phyloP scores from a whole-genome alignment of 1,139 yeast genomes.

The Nakaseomyces kungkrabaensis region DNA sequence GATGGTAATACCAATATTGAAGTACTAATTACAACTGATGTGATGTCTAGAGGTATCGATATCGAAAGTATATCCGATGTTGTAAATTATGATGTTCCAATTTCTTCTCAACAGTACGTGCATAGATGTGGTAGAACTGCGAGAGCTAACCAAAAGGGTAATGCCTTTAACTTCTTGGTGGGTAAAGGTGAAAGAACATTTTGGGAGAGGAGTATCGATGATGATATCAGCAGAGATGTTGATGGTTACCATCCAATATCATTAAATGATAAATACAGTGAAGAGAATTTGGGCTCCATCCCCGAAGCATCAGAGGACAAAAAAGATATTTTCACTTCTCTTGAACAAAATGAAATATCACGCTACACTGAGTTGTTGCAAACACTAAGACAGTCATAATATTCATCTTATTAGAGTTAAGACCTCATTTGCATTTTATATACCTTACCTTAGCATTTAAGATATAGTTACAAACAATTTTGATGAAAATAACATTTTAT shows the following conservation, averaged over 20 bases:
- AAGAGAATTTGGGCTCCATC: neutral
- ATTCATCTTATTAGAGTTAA: neutral
- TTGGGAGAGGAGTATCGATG: slow-evolving; percentile 49
- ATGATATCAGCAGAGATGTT: slow-evolving; percentile 30
- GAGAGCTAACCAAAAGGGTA: slow-evolving; percentile 73
- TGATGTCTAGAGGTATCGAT: slow-evolving; percentile 92
- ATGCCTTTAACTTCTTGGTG: slow-evolving; percentile 56
- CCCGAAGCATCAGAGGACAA: slow-evolving; percentile 1
- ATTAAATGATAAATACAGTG: slow-evolving; percentile 5
- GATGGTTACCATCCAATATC: slow-evolving; percentile 14
- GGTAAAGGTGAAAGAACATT: slow-evolving; percentile 65
- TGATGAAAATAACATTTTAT: neutral
- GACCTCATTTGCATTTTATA: neutral
- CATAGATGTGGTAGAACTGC: slow-evolving; percentile 97
- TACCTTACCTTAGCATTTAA: neutral
- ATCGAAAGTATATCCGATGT: slow-evolving; percentile 63
- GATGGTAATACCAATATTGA: slow-evolving; percentile 26
- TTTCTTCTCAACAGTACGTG: slow-evolving; percentile 81
- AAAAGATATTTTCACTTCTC: neutral
- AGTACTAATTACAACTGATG: slow-evolving; percentile 76
- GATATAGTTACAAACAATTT: neutral
- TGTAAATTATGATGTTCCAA: slow-evolving; percentile 82
- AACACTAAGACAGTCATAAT: slow-evolving; percentile 5
- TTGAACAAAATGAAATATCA: neutral
- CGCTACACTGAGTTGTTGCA: slow-evolving; percentile 7